phyloP scores from a whole-genome alignment of 768 basidiomycete genomes.

The Ramaria sp. region DNA sequence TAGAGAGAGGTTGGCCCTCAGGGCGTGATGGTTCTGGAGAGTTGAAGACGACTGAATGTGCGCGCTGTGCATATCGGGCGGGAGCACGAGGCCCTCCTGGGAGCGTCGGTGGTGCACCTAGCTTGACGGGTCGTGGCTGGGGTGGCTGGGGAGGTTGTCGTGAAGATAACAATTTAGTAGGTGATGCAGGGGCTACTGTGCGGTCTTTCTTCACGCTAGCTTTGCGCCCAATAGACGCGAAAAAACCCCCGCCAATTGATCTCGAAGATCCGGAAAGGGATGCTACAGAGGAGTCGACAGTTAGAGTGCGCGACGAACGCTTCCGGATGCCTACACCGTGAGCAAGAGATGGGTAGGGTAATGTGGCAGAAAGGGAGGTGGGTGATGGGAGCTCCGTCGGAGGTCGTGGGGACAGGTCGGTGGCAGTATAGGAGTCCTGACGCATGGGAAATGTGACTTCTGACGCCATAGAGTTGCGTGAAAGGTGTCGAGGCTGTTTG shows the following conservation, averaged over 20 bases:
- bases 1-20: not conserved
- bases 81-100: constrained; percentile 13
- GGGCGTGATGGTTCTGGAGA: not conserved
- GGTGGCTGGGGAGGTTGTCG: constrained; percentile 21
- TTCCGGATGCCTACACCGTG: constrained; percentile 20
- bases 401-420: constrained; percentile 48
- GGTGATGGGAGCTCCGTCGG: constrained; percentile 40
- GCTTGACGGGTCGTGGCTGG: constrained; percentile 22
- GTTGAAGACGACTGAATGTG: constrained; percentile 2
- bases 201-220: constrained; percentile 39
- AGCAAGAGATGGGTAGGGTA: constrained; percentile 71
- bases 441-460: constrained; percentile 73
- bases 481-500: constrained; percentile 53
- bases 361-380: constrained; percentile 39
- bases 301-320: constrained; percentile 24
- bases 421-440: constrained; percentile 68
- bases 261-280: constrained; percentile 28
- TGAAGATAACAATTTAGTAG: constrained; percentile 27
- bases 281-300: constrained; percentile 18
- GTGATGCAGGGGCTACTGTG: constrained; percentile 21
- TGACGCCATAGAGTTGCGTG: constrained; percentile 60
- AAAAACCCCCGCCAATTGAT: constrained; percentile 51
- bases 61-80: not conserved
- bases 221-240: constrained; percentile 65
- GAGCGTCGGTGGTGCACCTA: constrained; percentile 32